Evolutionary conservation across 441 rosid genomes (phyloP).

Genomic region (Mallotus japonicus): DNA sequence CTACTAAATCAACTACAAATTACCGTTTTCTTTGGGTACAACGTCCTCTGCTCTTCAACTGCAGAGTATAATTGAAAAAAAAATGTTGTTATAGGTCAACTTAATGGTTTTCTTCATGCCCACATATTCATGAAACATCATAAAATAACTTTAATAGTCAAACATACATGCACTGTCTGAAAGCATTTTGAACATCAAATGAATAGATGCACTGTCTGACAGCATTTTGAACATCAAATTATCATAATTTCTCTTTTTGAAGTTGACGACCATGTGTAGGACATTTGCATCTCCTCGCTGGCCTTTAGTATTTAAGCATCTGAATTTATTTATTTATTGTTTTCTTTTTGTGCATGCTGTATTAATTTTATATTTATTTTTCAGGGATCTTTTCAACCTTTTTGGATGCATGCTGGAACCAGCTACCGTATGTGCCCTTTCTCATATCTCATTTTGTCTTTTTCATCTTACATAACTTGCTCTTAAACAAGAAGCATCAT

Average conservation of each 20-base stretch:
- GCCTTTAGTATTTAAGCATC: not conserved
- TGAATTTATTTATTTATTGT: not conserved
- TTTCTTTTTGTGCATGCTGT: not conserved
- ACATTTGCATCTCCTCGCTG: not conserved
- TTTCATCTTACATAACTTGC: not conserved
- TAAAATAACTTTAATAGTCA: no score
- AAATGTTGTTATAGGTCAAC: no score
- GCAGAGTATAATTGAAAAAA: no score
- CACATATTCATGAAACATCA: no score
- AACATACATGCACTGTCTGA: not conserved
- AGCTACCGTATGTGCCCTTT: constrained; percentile 59
- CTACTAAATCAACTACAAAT: no score
- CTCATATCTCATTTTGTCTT: not conserved
- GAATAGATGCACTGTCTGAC: not conserved
- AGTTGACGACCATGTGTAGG: not conserved
- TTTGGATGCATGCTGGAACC: constrained; percentile 82
- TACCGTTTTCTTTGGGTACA: no score
- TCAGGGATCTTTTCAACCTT: constrained; percentile 78
- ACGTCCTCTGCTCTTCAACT: no score
- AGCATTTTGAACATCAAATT: not conserved
- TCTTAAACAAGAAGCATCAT: not conserved
- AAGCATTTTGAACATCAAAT: not conserved
- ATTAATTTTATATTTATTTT: constrained; percentile 11
- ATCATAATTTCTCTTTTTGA: not conserved
- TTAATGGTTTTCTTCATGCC: not conserved